Percentiles rank a stretch among this genome's conserved stretches.
phyloP scores from a whole-genome alignment of 768 basidiomycete genomes.

The Lactarius indigo region DNA sequence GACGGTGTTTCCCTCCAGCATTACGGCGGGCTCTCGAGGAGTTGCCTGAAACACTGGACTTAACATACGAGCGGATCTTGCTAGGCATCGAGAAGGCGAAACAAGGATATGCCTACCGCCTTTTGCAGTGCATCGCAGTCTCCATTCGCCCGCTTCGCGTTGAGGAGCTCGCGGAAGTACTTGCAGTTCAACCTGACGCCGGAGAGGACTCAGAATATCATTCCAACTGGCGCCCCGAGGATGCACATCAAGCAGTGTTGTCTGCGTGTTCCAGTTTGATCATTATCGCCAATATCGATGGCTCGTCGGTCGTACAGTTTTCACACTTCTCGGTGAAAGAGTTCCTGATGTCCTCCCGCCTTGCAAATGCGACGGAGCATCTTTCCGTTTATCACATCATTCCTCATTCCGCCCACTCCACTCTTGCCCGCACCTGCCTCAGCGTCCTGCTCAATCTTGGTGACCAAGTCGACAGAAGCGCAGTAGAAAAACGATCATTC shows the following conservation, averaged over 20 bases:
- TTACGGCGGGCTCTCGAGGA: not conserved
- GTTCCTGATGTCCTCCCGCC: not conserved
- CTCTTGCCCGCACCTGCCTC: not conserved
- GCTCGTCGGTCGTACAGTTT: not conserved
- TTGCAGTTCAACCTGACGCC: not conserved
- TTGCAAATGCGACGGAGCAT: not conserved
- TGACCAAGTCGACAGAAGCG: not conserved
- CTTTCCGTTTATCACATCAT: not conserved
- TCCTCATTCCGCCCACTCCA: not conserved
- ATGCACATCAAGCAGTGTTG: not conserved
- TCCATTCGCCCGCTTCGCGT: slow-evolving; percentile 1
- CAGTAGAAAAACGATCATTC: not conserved
- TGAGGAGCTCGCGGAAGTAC: slow-evolving; percentile 5
- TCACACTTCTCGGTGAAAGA: not conserved
- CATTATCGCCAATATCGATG: not conserved
- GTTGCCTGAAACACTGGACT: not conserved
- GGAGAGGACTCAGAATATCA: not conserved
- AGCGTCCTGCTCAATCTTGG: not conserved
- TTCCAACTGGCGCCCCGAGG: not conserved
- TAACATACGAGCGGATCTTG: not conserved
- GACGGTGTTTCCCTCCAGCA: not conserved
- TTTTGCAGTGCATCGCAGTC: not conserved
- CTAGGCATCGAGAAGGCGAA: not conserved
- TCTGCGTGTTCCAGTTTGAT: not conserved
- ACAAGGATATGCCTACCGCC: not conserved